Evolutionary conservation across 805 yeast species (phyloP), one percentile per base, ranked within the genome.

Genomic region (Komagataella pseudopastoris): DNA sequence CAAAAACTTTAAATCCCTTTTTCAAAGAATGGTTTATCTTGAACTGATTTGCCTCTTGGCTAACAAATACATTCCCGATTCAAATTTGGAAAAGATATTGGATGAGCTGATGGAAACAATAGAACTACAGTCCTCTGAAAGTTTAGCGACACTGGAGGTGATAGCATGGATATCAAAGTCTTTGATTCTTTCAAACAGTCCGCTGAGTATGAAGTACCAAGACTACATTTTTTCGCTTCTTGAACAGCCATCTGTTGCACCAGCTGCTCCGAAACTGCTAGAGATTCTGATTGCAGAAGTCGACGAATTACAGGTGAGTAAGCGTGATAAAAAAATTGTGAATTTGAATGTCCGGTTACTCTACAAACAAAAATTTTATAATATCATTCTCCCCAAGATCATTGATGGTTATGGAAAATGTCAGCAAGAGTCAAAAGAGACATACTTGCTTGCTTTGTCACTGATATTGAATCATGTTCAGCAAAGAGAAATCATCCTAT

Each of bases 281-380:
- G 85, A 80, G 45, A 71, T 88, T 2, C 60, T 88, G 17, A 76
- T 86, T 30, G 71, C 81, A n/a, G 90, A 88, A 57, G 72, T 85
- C 49, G 76, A 78, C 16, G 67, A 84, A 5, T 77, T 85, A 51
- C 67, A 72, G 48, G 80, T 68, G 6, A 73, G 73, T 23, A 69
- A 69, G 45, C 59, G 54, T 49, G 45, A 47, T 18, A 62, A 60
- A 47, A 52, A 56, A 3, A 52, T 51, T n/a, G 76, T 63, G 55
- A 80, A 80, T 55, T 72, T 85, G 51, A 78, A 81, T 53, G 76
- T 84, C 17, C 76, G 85, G 53, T 64, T 77, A 47, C 71, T 93
- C 22, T 88, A 85, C 72, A 88, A 88, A 61, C 99, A 93, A 60
- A 81, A 81, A 56, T 72, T 87, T 23, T 88, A 88, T 61, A 78